Percentiles rank a stretch among this genome's conserved stretches.
Evolutionary conservation across 2,329 filamentous ascomycete species (phyloP).

Genomic region (Xylaria sp.): DNA sequence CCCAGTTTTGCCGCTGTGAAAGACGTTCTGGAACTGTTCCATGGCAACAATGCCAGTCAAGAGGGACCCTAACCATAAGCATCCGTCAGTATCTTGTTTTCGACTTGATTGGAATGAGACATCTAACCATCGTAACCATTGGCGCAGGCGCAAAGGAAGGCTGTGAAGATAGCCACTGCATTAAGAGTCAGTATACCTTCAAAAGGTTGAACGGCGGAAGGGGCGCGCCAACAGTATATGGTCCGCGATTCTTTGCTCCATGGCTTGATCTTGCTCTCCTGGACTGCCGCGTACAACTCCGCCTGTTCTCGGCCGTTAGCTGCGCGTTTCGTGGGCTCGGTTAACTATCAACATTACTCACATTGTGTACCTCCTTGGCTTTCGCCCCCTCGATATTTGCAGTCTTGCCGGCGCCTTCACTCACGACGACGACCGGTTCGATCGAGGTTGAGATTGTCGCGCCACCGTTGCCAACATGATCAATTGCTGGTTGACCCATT

Average conservation of each 20-base stretch:
- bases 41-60: slow-evolving; percentile 59
- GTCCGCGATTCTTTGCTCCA: slow-evolving; percentile 56
- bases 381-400: slow-evolving; percentile 50
- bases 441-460: slow-evolving; percentile 35
- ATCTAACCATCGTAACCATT: slow-evolving; percentile 59
- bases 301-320: slow-evolving; percentile 50
- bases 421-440: slow-evolving; percentile 41
- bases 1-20: slow-evolving; percentile 54
- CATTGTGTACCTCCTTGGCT: slow-evolving; percentile 57
- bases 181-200: slow-evolving; percentile 6
- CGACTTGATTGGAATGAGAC: background rate
- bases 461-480: slow-evolving; percentile 29
- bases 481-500: slow-evolving; percentile 24
- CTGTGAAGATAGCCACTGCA: slow-evolving; percentile 57
- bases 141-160: slow-evolving; percentile 60
- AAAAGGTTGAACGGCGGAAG: background rate
- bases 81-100: slow-evolving; percentile 29
- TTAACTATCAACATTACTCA: slow-evolving; percentile 37
- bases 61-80: slow-evolving; percentile 51
- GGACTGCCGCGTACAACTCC: slow-evolving; percentile 59
- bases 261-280: slow-evolving; percentile 57
- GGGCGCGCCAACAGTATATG: slow-evolving; percentile 52
- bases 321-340: background rate
- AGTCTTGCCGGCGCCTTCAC: slow-evolving; percentile 46
- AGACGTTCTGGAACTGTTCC: slow-evolving; percentile 55